These are phyloP conservation scores for Clavispora fructus DNA, from an alignment of 805 yeast genomes.

Conservation along the genomic window DNA sequence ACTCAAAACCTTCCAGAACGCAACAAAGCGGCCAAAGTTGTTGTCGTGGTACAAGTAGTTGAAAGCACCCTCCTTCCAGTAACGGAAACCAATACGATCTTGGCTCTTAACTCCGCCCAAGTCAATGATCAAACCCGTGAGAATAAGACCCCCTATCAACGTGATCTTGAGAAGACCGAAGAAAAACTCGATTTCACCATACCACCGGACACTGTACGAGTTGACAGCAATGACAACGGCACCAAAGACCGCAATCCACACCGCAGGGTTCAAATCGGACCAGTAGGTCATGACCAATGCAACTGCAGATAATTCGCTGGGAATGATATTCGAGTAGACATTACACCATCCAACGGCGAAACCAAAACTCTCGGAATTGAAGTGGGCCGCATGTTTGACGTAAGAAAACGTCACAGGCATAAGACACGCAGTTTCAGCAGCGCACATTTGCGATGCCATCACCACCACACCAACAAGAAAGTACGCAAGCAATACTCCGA, in stretches of 20 bases:
- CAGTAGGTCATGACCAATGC: slow-evolving; percentile 22
- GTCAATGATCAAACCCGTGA: slow-evolving; percentile 1
- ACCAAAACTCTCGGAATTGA: slow-evolving; percentile 42
- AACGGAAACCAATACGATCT: slow-evolving; percentile 24
- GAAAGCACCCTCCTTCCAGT: slow-evolving; percentile 43
- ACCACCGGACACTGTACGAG: slow-evolving; percentile 30
- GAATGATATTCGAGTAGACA: slow-evolving; percentile 29
- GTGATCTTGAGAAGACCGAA: slow-evolving; percentile 22
- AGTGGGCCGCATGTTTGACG: slow-evolving; percentile 31
- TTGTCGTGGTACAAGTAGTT: slow-evolving; percentile 17
- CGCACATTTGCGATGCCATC: slow-evolving; percentile 36
- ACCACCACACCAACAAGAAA: slow-evolving; percentile 25
- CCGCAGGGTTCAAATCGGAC: slow-evolving; percentile 21
- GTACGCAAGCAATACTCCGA: slow-evolving; percentile 4
- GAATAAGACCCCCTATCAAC: slow-evolving; percentile 14
- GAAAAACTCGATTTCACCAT: slow-evolving; percentile 26
- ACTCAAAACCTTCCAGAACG: slow-evolving; percentile 28
- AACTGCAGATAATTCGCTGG: slow-evolving; percentile 34
- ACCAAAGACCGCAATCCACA: slow-evolving; percentile 20
- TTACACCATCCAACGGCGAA: slow-evolving; percentile 44
- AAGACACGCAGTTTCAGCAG: slow-evolving; percentile 33
- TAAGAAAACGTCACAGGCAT: slow-evolving; percentile 35
- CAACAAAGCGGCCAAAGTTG: slow-evolving; percentile 19
- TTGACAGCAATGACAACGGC: slow-evolving; percentile 18
- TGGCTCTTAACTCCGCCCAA: slow-evolving; percentile 14